Evolutionary conservation across 495 filamentous ascomycete genomes (phyloP).

Genomic region (Penicillium paxilli): DNA sequence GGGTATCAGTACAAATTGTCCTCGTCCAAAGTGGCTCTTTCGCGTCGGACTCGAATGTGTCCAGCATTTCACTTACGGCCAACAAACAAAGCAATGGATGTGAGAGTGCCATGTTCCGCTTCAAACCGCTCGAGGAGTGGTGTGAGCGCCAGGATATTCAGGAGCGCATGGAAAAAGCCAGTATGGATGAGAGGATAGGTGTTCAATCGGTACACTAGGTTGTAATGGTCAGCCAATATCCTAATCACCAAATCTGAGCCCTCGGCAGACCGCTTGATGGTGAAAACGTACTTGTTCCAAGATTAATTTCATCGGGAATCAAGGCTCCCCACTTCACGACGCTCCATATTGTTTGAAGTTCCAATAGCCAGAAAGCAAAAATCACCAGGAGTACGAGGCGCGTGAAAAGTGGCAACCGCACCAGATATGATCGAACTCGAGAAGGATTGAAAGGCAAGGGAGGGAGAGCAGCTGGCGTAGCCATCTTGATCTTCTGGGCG

Average conservation of each 20-base stretch:
- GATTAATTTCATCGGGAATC: constrained; percentile 69
- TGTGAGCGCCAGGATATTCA: constrained; percentile 77
- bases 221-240: constrained; percentile 2
- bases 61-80: constrained; percentile 69
- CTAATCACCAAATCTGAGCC: neutral
- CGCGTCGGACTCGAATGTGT: neutral
- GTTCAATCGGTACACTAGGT: constrained; percentile 87
- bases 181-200: constrained; percentile 88
- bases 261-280: neutral
- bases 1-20: neutral
- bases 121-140: constrained; percentile 92
- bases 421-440: constrained; percentile 66
- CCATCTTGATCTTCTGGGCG: constrained; percentile 23
- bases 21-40: constrained; percentile 13
- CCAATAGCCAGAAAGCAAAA: constrained; percentile 63
- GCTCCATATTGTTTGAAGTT: constrained; percentile 65
- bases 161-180: constrained; percentile 72
- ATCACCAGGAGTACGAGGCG: constrained; percentile 71
- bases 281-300: constrained; percentile 70
- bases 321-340: constrained; percentile 74
- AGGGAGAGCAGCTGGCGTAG: constrained; percentile 41
- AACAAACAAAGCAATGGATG: constrained; percentile 77
- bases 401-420: constrained; percentile 86
- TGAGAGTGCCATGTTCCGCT: constrained; percentile 88
- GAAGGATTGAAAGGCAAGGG: constrained; percentile 50